A percentile compares a stretch with the other conserved stretches of the same genome.
Conservation (phyloP, 2,329 filamentous ascomycete genomes). For the Neofusicoccum kwambonambiense region DNA sequence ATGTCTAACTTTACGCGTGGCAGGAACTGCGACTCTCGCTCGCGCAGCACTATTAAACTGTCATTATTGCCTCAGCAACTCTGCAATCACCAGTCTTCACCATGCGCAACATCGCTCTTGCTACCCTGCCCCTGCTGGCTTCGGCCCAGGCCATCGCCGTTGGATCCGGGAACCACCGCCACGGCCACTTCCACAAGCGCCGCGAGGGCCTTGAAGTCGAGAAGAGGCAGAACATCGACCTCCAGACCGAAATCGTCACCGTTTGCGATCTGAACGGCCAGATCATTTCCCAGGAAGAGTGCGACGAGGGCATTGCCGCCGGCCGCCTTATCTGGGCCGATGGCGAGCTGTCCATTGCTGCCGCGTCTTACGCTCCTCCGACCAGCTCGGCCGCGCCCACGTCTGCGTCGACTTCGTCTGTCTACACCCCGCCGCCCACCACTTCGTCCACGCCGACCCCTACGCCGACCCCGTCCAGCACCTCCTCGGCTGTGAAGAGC, state of each 20-base stretch:
- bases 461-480: slow-evolving; percentile 27
- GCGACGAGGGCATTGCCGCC: slow-evolving; percentile 68
- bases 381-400: slow-evolving; percentile 27
- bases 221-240: slow-evolving; percentile 41
- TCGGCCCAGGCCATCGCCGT: slow-evolving; percentile 9
- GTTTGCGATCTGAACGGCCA: slow-evolving; percentile 71
- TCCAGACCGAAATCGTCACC: slow-evolving; percentile 61
- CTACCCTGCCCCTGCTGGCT: slow-evolving; percentile 12
- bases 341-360: slow-evolving; percentile 47
- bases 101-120: slow-evolving; percentile 12
- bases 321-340: slow-evolving; percentile 60
- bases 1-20: slow-evolving; percentile 4
- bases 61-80: neutral
- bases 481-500: slow-evolving; percentile 25
- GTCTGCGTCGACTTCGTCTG: slow-evolving; percentile 37
- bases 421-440: slow-evolving; percentile 19
- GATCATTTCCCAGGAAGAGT: slow-evolving; percentile 61
- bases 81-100: neutral
- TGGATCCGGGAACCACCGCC: slow-evolving; percentile 10
- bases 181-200: slow-evolving; percentile 11
- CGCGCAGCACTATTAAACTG: neutral
- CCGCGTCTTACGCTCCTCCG: slow-evolving; percentile 20
- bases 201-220: neutral
- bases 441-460: slow-evolving; percentile 21
- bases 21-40: neutral